Evolutionary conservation across 2,329 filamentous ascomycete species (phyloP).

Genomic region (Calonectria hongkongensis): DNA sequence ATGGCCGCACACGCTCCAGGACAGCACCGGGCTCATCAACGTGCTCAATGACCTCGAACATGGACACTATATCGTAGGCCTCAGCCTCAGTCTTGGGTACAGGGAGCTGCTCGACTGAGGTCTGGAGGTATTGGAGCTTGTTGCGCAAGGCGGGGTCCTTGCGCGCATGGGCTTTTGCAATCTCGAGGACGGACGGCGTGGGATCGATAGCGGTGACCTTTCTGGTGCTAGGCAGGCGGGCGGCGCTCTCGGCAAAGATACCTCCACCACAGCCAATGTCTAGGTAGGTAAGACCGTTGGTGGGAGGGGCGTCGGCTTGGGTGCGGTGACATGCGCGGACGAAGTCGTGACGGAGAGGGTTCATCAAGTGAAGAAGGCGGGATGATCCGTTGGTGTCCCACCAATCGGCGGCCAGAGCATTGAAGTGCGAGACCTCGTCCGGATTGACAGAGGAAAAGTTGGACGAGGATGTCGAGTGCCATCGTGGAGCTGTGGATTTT

Average conservation of each 20-base stretch:
- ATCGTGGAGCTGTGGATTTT: conserved; percentile 38
- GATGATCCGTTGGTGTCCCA: conserved; percentile 97
- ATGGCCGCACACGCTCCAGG: conserved; percentile 80
- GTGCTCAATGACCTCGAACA: conserved; percentile 98
- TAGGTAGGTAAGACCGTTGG: conserved; percentile 78
- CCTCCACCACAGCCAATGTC: conserved; percentile 97
- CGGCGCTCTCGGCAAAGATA: conserved; percentile 94
- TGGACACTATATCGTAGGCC: conserved; percentile 85
- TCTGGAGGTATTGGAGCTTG: conserved; percentile 84
- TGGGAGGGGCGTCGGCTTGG: conserved; percentile 63
- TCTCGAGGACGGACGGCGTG: conserved; percentile 81
- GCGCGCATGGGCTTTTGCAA: conserved; percentile 85
- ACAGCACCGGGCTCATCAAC: conserved; percentile 86
- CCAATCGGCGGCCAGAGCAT: conserved; percentile 93
- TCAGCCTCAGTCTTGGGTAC: conserved; percentile 61
- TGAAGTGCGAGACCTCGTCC: conserved; percentile 95
- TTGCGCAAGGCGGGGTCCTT: conserved; percentile 80
- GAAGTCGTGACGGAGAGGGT: conserved; percentile 95
- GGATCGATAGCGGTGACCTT: conserved; percentile 87
- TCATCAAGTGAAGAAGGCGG: conserved; percentile 96
- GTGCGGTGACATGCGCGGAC: conserved; percentile 82
- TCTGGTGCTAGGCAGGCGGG: conserved; percentile 77
- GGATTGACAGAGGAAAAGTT: conserved; percentile 85
- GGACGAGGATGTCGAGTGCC: conserved; percentile 50
- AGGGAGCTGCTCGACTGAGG: conserved; percentile 82